phyloP scores from a whole-genome alignment of 2,329 filamentous ascomycete species.

The Pseudocercospora musae region DNA sequence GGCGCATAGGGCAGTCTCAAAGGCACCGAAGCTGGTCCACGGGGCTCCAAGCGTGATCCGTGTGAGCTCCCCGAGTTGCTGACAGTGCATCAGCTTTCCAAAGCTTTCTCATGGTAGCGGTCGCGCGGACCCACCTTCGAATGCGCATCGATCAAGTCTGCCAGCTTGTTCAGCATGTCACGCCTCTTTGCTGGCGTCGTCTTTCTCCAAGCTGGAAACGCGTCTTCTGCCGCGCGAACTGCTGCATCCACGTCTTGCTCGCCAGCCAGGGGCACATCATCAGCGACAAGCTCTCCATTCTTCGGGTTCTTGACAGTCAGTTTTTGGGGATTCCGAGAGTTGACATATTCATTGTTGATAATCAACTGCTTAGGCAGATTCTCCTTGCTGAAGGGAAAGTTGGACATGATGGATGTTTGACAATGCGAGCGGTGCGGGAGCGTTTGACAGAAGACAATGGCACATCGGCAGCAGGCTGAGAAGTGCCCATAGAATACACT shows the following conservation, averaged over 20 bases:
- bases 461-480: not conserved
- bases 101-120: not conserved
- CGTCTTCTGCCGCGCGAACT: conserved; percentile 57
- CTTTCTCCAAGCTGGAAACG: conserved; percentile 65
- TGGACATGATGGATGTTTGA: conserved; percentile 4
- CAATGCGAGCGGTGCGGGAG: not conserved
- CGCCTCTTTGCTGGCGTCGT: conserved; percentile 59
- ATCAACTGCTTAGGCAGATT: conserved; percentile 41
- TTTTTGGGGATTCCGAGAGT: conserved; percentile 39
- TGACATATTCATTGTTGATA: conserved; percentile 34
- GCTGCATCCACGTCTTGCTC: conserved; percentile 55
- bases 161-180: conserved; percentile 66
- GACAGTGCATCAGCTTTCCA: not conserved
- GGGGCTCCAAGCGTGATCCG: conserved; percentile 49
- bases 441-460: not conserved
- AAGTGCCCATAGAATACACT: not conserved
- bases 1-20: conserved; percentile 41
- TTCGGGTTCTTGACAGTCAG: conserved; percentile 50
- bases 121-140: conserved; percentile 26
- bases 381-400: conserved; percentile 19
- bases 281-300: conserved; percentile 48
- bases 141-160: conserved; percentile 42
- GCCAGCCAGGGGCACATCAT: conserved; percentile 50
- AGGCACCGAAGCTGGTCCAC: conserved; percentile 44
- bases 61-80: conserved; percentile 55